Evolutionary conservation across 2,329 filamentous ascomycete species (phyloP).

Genomic region (Calonectria hongkongensis): DNA sequence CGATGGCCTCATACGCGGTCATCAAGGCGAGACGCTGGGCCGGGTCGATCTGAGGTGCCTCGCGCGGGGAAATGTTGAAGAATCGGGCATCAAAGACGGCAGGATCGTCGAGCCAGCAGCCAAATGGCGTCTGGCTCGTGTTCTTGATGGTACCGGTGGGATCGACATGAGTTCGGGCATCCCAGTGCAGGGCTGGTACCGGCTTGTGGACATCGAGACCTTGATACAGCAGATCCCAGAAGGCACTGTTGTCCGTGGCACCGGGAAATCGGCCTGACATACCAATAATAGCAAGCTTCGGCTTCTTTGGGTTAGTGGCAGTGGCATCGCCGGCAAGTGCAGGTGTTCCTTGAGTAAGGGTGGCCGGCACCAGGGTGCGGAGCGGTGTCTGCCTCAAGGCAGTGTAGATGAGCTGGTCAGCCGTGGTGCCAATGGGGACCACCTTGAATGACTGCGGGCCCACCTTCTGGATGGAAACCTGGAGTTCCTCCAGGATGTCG

Average conservation of each 20-base stretch:
- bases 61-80: conserved; percentile 80
- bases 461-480: conserved; percentile 16
- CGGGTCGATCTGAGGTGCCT: conserved; percentile 71
- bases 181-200: conserved; percentile 61
- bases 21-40: conserved; percentile 79
- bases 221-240: conserved; percentile 79
- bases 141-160: conserved; percentile 78
- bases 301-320: conserved; percentile 19
- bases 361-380: conserved; percentile 35
- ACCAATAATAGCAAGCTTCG: conserved; percentile 74
- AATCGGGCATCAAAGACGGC: conserved; percentile 81
- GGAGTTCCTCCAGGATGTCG: conserved; percentile 35
- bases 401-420: conserved; percentile 48
- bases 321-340: fast-evolving
- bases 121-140: conserved; percentile 66
- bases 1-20: conserved; percentile 81
- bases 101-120: conserved; percentile 76
- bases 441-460: conserved; percentile 35
- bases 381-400: conserved; percentile 47
- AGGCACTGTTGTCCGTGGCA: conserved; percentile 74
- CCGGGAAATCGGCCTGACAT: conserved; percentile 79
- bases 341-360: fast-evolving
- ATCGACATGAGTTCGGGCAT: conserved; percentile 61
- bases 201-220: conserved; percentile 78
- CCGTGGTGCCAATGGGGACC: conserved; percentile 38